Percentiles rank a stretch among this genome's conserved stretches.
Conservation (phyloP, 495 filamentous ascomycete species). For the Podospora pseudopauciseta region DNA sequence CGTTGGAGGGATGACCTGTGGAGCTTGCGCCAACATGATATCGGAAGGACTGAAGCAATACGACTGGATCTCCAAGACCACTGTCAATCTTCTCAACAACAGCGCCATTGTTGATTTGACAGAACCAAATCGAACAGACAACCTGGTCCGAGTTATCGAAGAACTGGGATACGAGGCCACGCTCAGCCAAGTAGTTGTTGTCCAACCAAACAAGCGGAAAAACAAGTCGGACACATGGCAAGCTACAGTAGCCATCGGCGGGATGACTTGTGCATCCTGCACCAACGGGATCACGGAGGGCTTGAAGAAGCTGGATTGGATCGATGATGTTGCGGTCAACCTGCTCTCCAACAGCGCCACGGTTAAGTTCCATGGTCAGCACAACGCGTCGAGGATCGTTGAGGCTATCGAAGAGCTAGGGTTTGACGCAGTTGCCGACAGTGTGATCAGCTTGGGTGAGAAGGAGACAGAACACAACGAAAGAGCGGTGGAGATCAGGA, state of each 20-base stretch:
- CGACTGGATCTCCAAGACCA: slow-evolving; percentile 58
- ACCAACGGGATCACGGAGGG: slow-evolving; percentile 60
- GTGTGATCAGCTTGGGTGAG: slow-evolving; percentile 32
- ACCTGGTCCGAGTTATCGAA: slow-evolving; percentile 69
- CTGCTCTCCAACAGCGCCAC: slow-evolving; percentile 69
- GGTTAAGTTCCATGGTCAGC: slow-evolving; percentile 57
- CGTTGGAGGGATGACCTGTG: slow-evolving; percentile 83
- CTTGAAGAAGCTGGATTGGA: slow-evolving; percentile 59
- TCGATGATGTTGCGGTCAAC: slow-evolving; percentile 63
- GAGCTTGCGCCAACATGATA: slow-evolving; percentile 66
- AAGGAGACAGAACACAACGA: slow-evolving; percentile 29
- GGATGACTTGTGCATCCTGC: slow-evolving; percentile 84
- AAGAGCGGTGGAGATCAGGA: slow-evolving; percentile 60
- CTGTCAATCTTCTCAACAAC: slow-evolving; percentile 68
- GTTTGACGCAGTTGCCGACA: slow-evolving; percentile 65
- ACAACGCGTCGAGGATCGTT: slow-evolving; percentile 53
- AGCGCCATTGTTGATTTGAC: slow-evolving; percentile 64
- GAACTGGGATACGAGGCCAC: slow-evolving; percentile 76
- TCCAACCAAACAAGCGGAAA: slow-evolving; percentile 19
- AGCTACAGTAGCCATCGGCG: slow-evolving; percentile 67
- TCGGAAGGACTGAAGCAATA: slow-evolving; percentile 61
- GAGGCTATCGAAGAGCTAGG: slow-evolving; percentile 76
- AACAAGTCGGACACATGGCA: slow-evolving; percentile 41
- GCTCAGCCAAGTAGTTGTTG: slow-evolving; percentile 37
- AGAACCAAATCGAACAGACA: slow-evolving; percentile 45